Base-by-base conservation (phyloP, 306 rosid genomes). In the Arachis stenosperma region DNA sequence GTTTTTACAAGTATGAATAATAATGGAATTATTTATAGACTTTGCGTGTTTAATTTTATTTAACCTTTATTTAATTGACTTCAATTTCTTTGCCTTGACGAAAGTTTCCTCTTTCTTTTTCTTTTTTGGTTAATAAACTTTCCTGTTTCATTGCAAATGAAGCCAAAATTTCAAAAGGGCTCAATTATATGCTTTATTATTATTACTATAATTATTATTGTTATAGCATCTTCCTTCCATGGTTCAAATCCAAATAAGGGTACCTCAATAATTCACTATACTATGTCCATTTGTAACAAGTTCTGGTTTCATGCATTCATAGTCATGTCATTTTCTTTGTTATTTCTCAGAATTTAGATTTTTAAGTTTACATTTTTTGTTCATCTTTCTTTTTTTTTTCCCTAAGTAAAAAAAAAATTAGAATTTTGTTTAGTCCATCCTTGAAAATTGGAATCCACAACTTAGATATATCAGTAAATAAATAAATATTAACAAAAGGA, bases 61-160 rank as follows among this genome's bases (percentile, higher is more conserved):
- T 33, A 33, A 22, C 27, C 1, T 33, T 33, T 33, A 33, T 33
- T 33, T 33, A 33, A 33, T 33, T 33, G 4, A 33, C 4, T 33
- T 48, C 78, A 57, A 65, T 69, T 75, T 60, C 59, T 55, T 55
- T 79, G 51, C 30, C 66, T 73, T 50, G 33, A 27, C 50, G 51
- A 12, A 61, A 9, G 14, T 48, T 48, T 48, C 17, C 9, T n/a
- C 22, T 52, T 52, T 52, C 29, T 14, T 52, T 52, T 52, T 22
- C 15, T 52, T 52, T 52, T 4, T 42, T 46, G 4, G 57, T 52
- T 4, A 6, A 52, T 52, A 52, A 52, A n/a, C 8, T 57, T 73
- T 67, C 75, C 70, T 79, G 74, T 76, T 67, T 75, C 62, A 79
- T 79, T 72, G 79, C 65, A 52, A 80, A 11, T 29, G 37, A 51